phyloP scores from a whole-genome alignment of 2,329 filamentous ascomycete genomes.

The Metarhizium rileyi region DNA sequence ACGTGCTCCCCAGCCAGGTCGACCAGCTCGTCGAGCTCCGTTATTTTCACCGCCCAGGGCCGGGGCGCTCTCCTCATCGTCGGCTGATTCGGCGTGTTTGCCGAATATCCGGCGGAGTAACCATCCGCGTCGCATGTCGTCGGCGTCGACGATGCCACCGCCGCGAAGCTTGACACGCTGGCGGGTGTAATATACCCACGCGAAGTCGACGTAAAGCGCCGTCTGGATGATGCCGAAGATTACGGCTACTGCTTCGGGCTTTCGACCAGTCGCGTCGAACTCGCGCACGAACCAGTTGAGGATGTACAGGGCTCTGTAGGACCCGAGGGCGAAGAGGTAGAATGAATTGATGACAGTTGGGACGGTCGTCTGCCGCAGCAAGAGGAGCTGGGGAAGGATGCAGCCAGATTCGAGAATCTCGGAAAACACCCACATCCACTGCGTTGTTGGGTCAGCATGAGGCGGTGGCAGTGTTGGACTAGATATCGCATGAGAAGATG shows the following conservation, averaged over 20 bases:
- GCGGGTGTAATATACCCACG: conserved; percentile 91
- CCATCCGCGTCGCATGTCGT: conserved; percentile 80
- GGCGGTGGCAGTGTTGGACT: neutral
- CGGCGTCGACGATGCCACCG: conserved; percentile 80
- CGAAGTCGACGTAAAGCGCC: conserved; percentile 83
- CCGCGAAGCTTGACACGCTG: conserved; percentile 86
- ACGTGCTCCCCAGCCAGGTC: conserved; percentile 52
- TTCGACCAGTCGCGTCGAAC: conserved; percentile 45
- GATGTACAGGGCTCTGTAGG: conserved; percentile 82
- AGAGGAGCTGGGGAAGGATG: conserved; percentile 80
- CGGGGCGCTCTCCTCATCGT: conserved; percentile 51
- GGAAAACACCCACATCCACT: conserved; percentile 83
- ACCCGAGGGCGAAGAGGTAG: conserved; percentile 80
- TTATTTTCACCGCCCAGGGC: conserved; percentile 31
- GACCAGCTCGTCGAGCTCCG: conserved; percentile 18
- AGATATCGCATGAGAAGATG: neutral
- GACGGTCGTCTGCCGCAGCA: conserved; percentile 88
- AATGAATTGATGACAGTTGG: conserved; percentile 96
- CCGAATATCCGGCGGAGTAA: conserved; percentile 71
- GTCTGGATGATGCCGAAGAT: conserved; percentile 87
- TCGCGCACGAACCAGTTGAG: conserved; percentile 78
- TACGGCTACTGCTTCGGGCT: conserved; percentile 63
- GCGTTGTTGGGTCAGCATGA: conserved; percentile 11
- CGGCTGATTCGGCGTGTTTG: conserved; percentile 39
- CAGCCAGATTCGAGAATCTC: conserved; percentile 87